Evolutionary conservation across 306 rosid species (phyloP).

Genomic region (Medicago ruthenica): DNA sequence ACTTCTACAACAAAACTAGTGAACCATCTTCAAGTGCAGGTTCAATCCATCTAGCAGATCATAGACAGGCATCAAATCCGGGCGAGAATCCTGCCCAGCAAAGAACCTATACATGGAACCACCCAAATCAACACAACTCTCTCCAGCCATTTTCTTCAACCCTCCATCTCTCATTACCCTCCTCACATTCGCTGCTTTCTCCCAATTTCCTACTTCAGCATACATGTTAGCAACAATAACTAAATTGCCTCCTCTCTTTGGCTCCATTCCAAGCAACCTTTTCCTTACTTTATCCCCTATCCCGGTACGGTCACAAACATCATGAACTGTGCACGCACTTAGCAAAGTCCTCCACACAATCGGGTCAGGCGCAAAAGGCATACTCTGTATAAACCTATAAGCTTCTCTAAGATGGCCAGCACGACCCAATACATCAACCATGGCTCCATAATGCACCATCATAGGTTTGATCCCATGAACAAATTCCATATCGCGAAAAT

Average conservation of each 20-base stretch:
- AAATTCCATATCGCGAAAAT: slow-evolving; percentile 69
- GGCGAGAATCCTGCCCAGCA: background rate
- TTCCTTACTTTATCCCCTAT: slow-evolving; percentile 65
- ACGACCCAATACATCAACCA: slow-evolving; percentile 86
- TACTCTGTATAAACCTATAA: slow-evolving; percentile 60
- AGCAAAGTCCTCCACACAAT: slow-evolving; percentile 85
- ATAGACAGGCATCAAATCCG: slow-evolving; percentile 35
- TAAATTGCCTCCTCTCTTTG: slow-evolving; percentile 77
- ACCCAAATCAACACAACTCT: slow-evolving; percentile 75
- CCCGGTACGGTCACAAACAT: slow-evolving; percentile 53
- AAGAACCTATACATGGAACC: slow-evolving; percentile 53
- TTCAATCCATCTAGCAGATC: slow-evolving; percentile 68
- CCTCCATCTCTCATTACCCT: slow-evolving; percentile 70
- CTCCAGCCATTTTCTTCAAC: slow-evolving; percentile 84
- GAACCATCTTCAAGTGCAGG: slow-evolving; percentile 55
- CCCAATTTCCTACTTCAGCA: slow-evolving; percentile 91
- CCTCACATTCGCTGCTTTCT: slow-evolving; percentile 70
- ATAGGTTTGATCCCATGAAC: slow-evolving; percentile 71
- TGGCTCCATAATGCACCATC: slow-evolving; percentile 81
- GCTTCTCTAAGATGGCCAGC: slow-evolving; percentile 79
- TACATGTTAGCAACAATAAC: slow-evolving; percentile 86
- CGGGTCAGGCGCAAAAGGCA: slow-evolving; percentile 74
- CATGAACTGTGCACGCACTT: slow-evolving; percentile 68
- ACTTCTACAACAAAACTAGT: slow-evolving; percentile 34
- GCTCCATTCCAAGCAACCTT: slow-evolving; percentile 78